A percentile compares a stretch with the other conserved stretches of the same genome.
phyloP scores from a whole-genome alignment of 495 filamentous ascomycete species.

The Extremus antarcticus region DNA sequence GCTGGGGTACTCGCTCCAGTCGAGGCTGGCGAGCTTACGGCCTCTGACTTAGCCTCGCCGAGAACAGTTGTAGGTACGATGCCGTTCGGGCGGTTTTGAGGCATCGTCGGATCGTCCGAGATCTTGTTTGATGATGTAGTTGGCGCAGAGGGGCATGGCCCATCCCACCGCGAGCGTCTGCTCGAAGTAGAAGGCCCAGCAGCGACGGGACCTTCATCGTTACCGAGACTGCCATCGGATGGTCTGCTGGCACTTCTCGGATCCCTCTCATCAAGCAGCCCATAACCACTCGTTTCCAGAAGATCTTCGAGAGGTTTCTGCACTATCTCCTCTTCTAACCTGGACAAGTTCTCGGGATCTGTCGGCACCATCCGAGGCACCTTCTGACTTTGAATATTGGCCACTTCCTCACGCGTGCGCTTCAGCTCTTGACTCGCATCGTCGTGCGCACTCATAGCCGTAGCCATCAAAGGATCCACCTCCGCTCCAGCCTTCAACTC shows the following conservation, averaged over 20 bases:
- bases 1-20: neutral
- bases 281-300: conserved; percentile 6
- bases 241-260: too few relatives aligned
- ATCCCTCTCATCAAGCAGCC: conserved; percentile 4
- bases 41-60: neutral
- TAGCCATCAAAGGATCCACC: conserved; percentile 14
- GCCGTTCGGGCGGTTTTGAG: conserved; percentile 12
- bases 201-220: too few relatives aligned
- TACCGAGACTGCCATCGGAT: too few relatives aligned
- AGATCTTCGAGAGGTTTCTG: conserved; percentile 12
- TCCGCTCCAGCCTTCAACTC: neutral
- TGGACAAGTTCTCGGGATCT: conserved; percentile 9
- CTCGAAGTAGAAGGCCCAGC: too few relatives aligned
- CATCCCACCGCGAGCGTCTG: too few relatives aligned
- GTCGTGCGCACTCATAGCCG: conserved; percentile 2
- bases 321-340: conserved; percentile 9
- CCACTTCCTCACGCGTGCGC: too few relatives aligned
- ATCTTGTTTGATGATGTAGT: neutral
- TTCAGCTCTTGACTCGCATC: too few relatives aligned
- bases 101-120: conserved; percentile 10
- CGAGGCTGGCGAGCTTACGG: neutral
- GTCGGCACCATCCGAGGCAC: conserved; percentile 9
- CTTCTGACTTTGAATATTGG: too few relatives aligned
- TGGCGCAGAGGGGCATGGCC: too few relatives aligned
- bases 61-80: neutral